Conservation (phyloP, 306 rosid species). For the Lablab purpureus region DNA sequence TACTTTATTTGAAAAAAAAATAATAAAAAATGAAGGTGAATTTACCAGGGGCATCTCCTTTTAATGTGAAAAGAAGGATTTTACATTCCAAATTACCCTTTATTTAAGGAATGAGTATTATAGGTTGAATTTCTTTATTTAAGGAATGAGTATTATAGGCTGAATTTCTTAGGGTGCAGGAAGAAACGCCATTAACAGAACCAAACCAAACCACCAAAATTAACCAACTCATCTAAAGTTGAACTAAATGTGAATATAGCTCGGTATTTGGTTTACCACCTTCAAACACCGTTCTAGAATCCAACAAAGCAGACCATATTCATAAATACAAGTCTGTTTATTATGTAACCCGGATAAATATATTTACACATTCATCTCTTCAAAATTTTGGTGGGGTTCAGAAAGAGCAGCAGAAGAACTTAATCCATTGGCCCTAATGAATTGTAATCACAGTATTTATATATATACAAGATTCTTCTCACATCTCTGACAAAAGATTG, state of each 20-base stretch:
- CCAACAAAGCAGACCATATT: constrained; percentile 16
- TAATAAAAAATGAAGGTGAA: no score
- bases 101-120: no score
- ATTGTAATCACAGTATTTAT: constrained; percentile 73
- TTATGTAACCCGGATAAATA: constrained; percentile 37
- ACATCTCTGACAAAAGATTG: constrained; percentile 95
- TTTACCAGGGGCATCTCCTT: no score
- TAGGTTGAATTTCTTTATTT: no score
- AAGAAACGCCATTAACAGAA: no score
- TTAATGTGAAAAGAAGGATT: no score
- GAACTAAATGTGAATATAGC: neutral
- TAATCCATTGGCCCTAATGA: constrained; percentile 59
- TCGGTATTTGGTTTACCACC: neutral
- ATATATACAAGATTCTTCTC: constrained; percentile 62
- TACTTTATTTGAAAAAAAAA: no score
- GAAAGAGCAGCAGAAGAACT: constrained; percentile 33
- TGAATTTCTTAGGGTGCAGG: no score
- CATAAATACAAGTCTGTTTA: constrained; percentile 17
- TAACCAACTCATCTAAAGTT: neutral
- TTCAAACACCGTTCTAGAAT: neutral
- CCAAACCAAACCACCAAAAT: neutral
- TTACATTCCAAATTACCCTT: no score
- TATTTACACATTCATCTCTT: constrained; percentile 54
- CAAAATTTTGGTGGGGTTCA: constrained; percentile 46
- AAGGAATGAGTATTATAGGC: no score